phyloP scores from a whole-genome alignment of 78 protist species.

The Bodo saltans region DNA sequence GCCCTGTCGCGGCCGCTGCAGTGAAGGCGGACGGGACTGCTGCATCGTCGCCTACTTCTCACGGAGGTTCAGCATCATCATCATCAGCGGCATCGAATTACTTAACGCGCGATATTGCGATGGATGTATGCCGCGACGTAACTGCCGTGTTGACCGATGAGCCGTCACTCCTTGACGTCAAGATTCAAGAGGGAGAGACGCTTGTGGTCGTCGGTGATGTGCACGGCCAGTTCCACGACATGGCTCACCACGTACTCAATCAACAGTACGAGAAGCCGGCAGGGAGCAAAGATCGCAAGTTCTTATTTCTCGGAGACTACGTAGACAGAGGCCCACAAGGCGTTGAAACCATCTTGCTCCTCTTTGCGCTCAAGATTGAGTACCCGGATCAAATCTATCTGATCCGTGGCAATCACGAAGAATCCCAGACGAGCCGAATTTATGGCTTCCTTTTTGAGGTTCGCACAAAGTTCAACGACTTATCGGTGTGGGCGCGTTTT shows the following conservation, averaged over 20 bases:
- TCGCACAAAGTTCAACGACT: background rate
- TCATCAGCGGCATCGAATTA: too few relatives aligned
- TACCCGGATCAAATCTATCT: constrained; percentile 37
- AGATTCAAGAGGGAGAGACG: too few relatives aligned
- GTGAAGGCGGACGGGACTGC: too few relatives aligned
- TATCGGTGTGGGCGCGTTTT: background rate
- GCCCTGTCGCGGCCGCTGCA: too few relatives aligned
- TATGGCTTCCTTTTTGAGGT: background rate
- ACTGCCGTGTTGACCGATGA: too few relatives aligned
- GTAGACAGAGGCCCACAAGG: constrained; percentile 63
- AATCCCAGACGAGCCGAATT: background rate
- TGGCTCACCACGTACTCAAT: background rate
- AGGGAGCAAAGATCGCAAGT: background rate
- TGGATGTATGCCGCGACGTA: too few relatives aligned
- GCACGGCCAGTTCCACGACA: constrained; percentile 20
- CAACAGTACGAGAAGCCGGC: too few relatives aligned
- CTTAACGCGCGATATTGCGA: too few relatives aligned
- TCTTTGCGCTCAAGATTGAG: constrained; percentile 29
- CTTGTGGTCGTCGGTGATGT: constrained; percentile 22
- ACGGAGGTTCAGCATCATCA: too few relatives aligned
- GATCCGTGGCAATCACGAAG: constrained; percentile 70
- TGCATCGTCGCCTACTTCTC: too few relatives aligned
- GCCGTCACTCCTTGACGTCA: too few relatives aligned
- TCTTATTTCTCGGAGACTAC: constrained; percentile 65
- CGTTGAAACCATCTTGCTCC: constrained; percentile 37